These are phyloP conservation scores for Bimuria novae-zelandiae DNA, from an alignment of 2,329 filamentous ascomycete genomes.

Conservation along the genomic window DNA sequence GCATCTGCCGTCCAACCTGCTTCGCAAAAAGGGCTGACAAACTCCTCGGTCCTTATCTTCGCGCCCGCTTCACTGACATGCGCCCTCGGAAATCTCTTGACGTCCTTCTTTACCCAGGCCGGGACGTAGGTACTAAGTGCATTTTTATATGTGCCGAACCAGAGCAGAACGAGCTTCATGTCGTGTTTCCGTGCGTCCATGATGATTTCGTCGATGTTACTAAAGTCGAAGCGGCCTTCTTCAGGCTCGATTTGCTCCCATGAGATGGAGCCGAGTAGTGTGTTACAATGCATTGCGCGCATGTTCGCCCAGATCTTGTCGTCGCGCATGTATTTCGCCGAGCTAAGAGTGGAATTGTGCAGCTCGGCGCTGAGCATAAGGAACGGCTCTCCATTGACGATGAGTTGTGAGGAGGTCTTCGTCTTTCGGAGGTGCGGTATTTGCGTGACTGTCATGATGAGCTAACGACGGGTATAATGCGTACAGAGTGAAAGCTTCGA, in stretches of 20 bases:
- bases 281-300: constrained; percentile 50
- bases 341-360: constrained; percentile 55
- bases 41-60: constrained; percentile 25
- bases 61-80: constrained; percentile 13
- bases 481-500: no score
- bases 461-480: no score
- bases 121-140: constrained; percentile 35
- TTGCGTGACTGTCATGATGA: constrained; percentile 1
- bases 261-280: constrained; percentile 50
- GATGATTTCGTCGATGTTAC: constrained; percentile 49
- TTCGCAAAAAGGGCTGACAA: constrained; percentile 39
- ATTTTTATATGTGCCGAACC: constrained; percentile 57
- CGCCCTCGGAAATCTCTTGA: constrained; percentile 39
- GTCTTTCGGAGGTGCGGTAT: constrained; percentile 6
- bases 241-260: constrained; percentile 55
- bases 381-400: constrained; percentile 52
- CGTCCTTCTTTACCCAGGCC: constrained; percentile 36
- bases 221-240: constrained; percentile 52
- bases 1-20: constrained; percentile 45
- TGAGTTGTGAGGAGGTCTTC: constrained; percentile 38
- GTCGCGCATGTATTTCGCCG: constrained; percentile 51
- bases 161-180: constrained; percentile 50
- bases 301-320: constrained; percentile 49
- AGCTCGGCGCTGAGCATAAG: constrained; percentile 53
- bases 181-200: constrained; percentile 44